Percentiles rank a stretch among this genome's conserved stretches.
phyloP scores from a whole-genome alignment of 75 land plant genomes.

The Selaginella tamariscina region DNA sequence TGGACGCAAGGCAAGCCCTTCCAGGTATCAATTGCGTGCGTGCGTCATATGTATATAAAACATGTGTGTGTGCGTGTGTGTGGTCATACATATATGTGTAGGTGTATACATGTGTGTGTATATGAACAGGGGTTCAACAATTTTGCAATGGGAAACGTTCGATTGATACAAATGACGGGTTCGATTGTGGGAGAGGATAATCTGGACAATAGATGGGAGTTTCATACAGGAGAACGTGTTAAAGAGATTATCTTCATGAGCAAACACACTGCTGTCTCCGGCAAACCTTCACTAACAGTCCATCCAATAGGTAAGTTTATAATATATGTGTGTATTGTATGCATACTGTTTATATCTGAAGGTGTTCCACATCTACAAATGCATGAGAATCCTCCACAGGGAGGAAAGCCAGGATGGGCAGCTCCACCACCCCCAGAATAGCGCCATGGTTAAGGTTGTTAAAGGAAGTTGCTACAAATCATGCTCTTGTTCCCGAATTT shows the following conservation, averaged over 20 bases:
- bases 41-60: not conserved
- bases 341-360: slow-evolving; percentile 8
- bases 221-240: slow-evolving; percentile 54
- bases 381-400: slow-evolving; percentile 47
- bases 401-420: slow-evolving; percentile 85
- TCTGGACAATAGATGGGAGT: slow-evolving; percentile 70
- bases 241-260: slow-evolving; percentile 67
- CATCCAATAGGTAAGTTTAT: slow-evolving; percentile 62
- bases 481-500: slow-evolving; percentile 62
- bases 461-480: slow-evolving; percentile 43
- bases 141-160: slow-evolving; percentile 35
- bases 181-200: slow-evolving; percentile 59
- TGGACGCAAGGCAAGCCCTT: slow-evolving; percentile 50
- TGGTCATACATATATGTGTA: too few relatives aligned
- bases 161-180: slow-evolving; percentile 42
- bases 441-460: slow-evolving; percentile 66
- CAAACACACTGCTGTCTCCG: slow-evolving; percentile 72
- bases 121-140: slow-evolving; percentile 29
- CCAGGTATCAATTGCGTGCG: slow-evolving; percentile 13
- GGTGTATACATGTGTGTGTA: not conserved
- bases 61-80: too few relatives aligned
- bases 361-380: slow-evolving; percentile 67
- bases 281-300: slow-evolving; percentile 73
- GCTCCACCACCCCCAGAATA: slow-evolving; percentile 59
- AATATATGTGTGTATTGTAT: not conserved